phyloP scores from a whole-genome alignment of 176 grass and related monocot genomes.

The Phoenix dactylifera region DNA sequence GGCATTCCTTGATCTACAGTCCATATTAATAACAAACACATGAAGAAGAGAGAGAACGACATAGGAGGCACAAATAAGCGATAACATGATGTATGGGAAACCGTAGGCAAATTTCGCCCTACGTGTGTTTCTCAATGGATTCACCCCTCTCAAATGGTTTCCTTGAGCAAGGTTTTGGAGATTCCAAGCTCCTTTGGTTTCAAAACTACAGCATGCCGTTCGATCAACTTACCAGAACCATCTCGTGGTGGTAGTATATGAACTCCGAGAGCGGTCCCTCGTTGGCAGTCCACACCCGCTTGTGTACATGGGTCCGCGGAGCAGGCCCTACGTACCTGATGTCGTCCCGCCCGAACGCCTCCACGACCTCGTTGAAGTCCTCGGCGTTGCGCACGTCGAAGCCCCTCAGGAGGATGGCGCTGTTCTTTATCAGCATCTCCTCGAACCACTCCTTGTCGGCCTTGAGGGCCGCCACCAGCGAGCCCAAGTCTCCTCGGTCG shows the following conservation, averaged over 20 bases:
- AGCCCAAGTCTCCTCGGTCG: not conserved
- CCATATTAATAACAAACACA: not conserved
- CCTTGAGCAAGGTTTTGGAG: too few relatives aligned
- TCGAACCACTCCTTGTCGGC: slow-evolving; percentile 36
- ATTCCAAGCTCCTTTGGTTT: too few relatives aligned
- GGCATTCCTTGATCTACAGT: slow-evolving; percentile 34
- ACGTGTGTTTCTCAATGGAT: too few relatives aligned
- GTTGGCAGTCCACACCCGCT: slow-evolving; percentile 58
- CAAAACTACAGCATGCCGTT: too few relatives aligned
- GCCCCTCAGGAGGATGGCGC: slow-evolving; percentile 41
- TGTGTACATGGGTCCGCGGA: slow-evolving; percentile 47
- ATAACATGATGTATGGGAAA: too few relatives aligned
- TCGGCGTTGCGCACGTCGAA: slow-evolving; percentile 36
- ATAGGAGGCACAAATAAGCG: too few relatives aligned
- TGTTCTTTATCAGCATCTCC: slow-evolving; percentile 28
- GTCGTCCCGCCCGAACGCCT: slow-evolving; percentile 40
- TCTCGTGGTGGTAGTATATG: slow-evolving; percentile 73
- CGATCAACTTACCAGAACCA: slow-evolving; percentile 9
- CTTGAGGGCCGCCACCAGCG: slow-evolving; percentile 25
- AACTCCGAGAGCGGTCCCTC: slow-evolving; percentile 51
- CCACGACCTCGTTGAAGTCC: slow-evolving; percentile 47
- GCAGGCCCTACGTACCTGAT: slow-evolving; percentile 57
- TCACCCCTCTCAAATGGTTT: too few relatives aligned
- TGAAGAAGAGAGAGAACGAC: too few relatives aligned
- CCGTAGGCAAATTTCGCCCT: too few relatives aligned